phyloP scores from a whole-genome alignment of 2,329 filamentous ascomycete genomes.

The Trichophyton benhamiae region DNA sequence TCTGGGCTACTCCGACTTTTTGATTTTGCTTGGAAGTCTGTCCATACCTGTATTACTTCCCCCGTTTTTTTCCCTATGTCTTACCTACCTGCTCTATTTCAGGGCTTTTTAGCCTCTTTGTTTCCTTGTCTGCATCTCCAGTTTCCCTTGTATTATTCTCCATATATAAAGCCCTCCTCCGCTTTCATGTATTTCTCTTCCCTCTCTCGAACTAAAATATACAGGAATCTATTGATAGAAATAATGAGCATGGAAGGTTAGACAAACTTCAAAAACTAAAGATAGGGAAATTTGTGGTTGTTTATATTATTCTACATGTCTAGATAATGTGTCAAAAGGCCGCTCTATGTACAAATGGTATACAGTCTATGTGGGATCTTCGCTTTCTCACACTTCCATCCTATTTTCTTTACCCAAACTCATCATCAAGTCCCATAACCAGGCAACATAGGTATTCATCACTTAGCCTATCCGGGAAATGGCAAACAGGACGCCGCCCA shows the following conservation, averaged over 20 bases:
- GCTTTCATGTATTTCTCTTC: conserved; percentile 1
- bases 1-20: neutral
- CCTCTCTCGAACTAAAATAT: neutral
- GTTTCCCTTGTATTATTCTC: conserved; percentile 5
- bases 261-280: neutral
- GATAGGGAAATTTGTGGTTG: neutral
- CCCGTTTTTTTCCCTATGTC: conserved; percentile 1
- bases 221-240: conserved; percentile 3
- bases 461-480: conserved; percentile 35
- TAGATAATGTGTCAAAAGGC: neutral
- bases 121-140: conserved; percentile 1
- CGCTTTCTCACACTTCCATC: neutral
- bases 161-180: conserved; percentile 3
- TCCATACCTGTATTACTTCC: conserved; percentile 4
- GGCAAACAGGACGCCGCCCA: conserved; percentile 39
- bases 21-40: conserved; percentile 1
- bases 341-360: conserved; percentile 1
- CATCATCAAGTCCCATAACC: too few relatives aligned
- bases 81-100: neutral
- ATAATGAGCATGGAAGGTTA: conserved; percentile 1
- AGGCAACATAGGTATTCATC: too few relatives aligned
- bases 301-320: neutral
- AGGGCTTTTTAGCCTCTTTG: neutral
- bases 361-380: neutral
- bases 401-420: neutral